Evolutionary conservation across 1,284 basidiomycete genomes (phyloP).

Genomic region (Ganoderma boninense): DNA sequence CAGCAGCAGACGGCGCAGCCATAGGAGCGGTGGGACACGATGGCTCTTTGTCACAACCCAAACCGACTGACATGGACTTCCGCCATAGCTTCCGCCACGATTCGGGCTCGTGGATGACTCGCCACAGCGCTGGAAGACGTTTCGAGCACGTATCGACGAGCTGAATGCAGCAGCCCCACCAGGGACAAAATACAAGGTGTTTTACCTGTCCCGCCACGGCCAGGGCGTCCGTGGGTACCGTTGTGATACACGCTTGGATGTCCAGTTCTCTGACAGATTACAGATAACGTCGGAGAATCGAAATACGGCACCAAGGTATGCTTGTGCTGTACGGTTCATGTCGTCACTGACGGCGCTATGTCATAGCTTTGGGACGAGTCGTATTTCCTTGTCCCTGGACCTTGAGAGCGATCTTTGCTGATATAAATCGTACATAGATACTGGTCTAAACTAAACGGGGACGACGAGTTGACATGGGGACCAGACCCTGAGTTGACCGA

Average conservation of each 20-base stretch:
- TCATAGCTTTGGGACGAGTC: constrained; percentile 64
- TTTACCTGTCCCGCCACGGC: constrained; percentile 77
- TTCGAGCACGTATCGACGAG: constrained; percentile 50
- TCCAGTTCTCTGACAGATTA: constrained; percentile 6
- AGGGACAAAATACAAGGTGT: constrained; percentile 63
- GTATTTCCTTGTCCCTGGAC: not conserved
- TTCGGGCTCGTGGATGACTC: constrained; percentile 70
- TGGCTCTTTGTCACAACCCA: not conserved
- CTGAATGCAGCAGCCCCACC: constrained; percentile 54
- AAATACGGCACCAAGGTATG: constrained; percentile 74
- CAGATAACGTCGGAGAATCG: constrained; percentile 77
- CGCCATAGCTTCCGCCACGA: constrained; percentile 58
- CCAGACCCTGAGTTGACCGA: constrained; percentile 83
- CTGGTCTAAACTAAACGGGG: constrained; percentile 76
- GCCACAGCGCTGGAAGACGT: constrained; percentile 59
- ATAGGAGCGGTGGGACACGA: constrained; percentile 40
- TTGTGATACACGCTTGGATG: not conserved
- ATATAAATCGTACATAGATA: not conserved
- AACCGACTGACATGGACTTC: not conserved
- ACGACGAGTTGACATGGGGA: constrained; percentile 82
- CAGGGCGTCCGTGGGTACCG: constrained; percentile 69
- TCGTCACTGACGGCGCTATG: constrained; percentile 7
- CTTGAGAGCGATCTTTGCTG: not conserved
- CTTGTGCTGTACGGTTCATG: constrained; percentile 1
- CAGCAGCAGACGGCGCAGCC: constrained; percentile 28